Evolutionary conservation across 495 filamentous ascomycete species (phyloP).

Genomic region (Xylaria bambusicola): DNA sequence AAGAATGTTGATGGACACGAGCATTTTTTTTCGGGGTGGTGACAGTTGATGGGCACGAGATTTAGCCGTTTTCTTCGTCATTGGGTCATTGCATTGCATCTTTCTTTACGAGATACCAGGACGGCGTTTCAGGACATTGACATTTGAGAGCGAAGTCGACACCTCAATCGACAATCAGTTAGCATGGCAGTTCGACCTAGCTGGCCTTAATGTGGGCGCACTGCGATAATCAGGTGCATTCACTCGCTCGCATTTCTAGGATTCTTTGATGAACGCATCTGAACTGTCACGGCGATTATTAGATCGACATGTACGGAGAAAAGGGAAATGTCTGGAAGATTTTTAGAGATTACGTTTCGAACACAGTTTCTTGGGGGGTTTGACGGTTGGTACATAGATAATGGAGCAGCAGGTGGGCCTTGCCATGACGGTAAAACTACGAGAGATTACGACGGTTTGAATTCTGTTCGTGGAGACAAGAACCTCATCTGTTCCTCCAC

Average conservation of each 20-base stretch:
- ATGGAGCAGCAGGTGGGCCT: neutral
- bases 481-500: neutral
- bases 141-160: conserved; percentile 19
- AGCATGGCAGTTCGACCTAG: neutral
- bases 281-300: neutral
- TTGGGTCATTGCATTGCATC: conserved; percentile 38
- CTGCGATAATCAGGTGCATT: conserved; percentile 1
- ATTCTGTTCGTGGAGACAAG: neutral
- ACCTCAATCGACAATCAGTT: conserved; percentile 9
- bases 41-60: conserved; percentile 17
- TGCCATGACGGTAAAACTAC: conserved; percentile 3
- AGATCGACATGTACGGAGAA: conserved; percentile 9
- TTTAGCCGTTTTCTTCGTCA: conserved; percentile 19
- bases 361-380: conserved; percentile 1
- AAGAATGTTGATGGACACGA: conserved; percentile 12
- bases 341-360: conserved; percentile 8
- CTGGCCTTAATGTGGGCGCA: neutral
- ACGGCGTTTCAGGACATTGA: conserved; percentile 39
- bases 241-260: conserved; percentile 7
- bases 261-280: conserved; percentile 1
- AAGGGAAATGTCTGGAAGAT: conserved; percentile 5
- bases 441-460: neutral
- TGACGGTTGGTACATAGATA: conserved; percentile 8
- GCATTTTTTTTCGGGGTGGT: conserved; percentile 1
- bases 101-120: conserved; percentile 43